These are phyloP conservation scores for Tolypocladium cylindrosporum DNA, from an alignment of 2,329 filamentous ascomycete genomes.

Conservation along the genomic window DNA sequence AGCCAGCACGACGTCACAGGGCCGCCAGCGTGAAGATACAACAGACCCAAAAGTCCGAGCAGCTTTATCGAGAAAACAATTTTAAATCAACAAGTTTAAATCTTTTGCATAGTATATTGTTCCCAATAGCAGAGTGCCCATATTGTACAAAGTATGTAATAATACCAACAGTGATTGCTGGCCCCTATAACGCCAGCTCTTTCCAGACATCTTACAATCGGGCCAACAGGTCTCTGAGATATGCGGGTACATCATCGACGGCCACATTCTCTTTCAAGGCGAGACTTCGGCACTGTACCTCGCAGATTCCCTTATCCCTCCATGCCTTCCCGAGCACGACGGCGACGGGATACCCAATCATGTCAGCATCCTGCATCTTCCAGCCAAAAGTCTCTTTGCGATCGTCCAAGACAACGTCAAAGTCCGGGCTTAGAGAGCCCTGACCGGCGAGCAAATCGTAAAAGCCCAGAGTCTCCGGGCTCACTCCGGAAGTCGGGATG, in stretches of 20 bases:
- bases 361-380: slow-evolving; percentile 85
- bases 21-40: not conserved
- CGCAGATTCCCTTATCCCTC: slow-evolving; percentile 47
- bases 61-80: not conserved
- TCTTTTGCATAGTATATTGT: not conserved
- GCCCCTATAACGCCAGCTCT: not conserved
- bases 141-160: not conserved
- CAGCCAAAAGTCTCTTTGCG: slow-evolving; percentile 58
- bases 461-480: slow-evolving; percentile 42
- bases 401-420: slow-evolving; percentile 70
- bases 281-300: slow-evolving; percentile 69
- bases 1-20: not conserved
- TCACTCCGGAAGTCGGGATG: slow-evolving; percentile 38
- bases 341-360: slow-evolving; percentile 79
- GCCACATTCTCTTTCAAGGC: slow-evolving; percentile 50
- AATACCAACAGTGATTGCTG: not conserved
- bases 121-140: not conserved
- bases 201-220: slow-evolving; percentile 29
- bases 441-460: slow-evolving; percentile 47
- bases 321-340: slow-evolving; percentile 69
- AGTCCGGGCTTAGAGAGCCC: slow-evolving; percentile 2
- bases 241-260: slow-evolving; percentile 29
- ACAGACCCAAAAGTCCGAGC: too few relatives aligned
- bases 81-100: not conserved
- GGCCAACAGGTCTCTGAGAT: slow-evolving; percentile 35